Evolutionary conservation across 768 basidiomycete species (phyloP).

Genomic region (Termitomyces sp.): DNA sequence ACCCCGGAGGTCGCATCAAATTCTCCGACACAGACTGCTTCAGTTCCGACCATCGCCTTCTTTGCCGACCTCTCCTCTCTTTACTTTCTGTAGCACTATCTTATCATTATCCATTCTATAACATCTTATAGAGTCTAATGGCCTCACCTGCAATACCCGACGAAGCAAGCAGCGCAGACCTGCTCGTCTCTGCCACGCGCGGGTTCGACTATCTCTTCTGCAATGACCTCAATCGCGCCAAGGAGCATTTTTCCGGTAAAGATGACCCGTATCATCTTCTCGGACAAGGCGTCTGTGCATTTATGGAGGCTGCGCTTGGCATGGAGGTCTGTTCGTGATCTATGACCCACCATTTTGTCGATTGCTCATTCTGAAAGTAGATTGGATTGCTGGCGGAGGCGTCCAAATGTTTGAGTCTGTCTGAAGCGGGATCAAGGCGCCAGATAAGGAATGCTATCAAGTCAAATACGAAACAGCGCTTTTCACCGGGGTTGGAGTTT

Average conservation of each 20-base stretch:
- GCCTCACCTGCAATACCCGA: background rate
- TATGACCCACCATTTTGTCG: background rate
- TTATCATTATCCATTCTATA: background rate
- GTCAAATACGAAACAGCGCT: slow-evolving; percentile 36
- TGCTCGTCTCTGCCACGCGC: slow-evolving; percentile 33
- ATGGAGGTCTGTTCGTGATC: slow-evolving; percentile 55
- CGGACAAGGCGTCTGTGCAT: slow-evolving; percentile 68
- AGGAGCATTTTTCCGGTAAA: slow-evolving; percentile 41
- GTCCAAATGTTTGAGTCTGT: slow-evolving; percentile 44
- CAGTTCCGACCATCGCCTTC: background rate
- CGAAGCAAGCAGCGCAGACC: slow-evolving; percentile 11
- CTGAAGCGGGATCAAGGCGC: slow-evolving; percentile 61
- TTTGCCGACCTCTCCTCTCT: background rate
- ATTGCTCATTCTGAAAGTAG: slow-evolving; percentile 25
- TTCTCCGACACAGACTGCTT: background rate
- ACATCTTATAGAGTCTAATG: background rate
- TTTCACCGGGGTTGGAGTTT: slow-evolving; percentile 67
- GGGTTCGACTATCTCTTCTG: slow-evolving; percentile 71
- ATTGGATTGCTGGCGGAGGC: slow-evolving; percentile 63
- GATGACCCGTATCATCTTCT: slow-evolving; percentile 71
- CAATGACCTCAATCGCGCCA: slow-evolving; percentile 58
- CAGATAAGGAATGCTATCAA: slow-evolving; percentile 30
- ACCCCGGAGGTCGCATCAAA: background rate
- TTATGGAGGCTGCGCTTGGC: slow-evolving; percentile 76
- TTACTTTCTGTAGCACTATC: background rate